Evolutionary conservation across 805 yeast species (phyloP), one percentile per base, ranked within the genome.

Genomic region (Pichia cabralensis): DNA sequence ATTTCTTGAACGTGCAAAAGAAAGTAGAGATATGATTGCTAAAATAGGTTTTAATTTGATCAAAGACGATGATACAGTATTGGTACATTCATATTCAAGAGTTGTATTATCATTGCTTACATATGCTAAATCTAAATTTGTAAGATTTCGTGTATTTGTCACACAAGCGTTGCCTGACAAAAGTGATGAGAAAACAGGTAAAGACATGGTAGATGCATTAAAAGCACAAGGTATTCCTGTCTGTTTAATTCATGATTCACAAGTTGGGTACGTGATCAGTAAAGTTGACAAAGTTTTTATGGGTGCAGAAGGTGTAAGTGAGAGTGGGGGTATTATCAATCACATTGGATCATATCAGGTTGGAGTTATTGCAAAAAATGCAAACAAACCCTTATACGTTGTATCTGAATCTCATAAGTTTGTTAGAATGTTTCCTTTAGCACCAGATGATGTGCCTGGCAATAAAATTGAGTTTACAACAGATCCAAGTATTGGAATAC

Each of bases 221-320:
- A 68, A 80, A 47, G 69, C 68, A 31, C 67, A 71, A 14, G 89
- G 83, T 12, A 82, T 92, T 10, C 97, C 97, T 1, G 92, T 80
- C 10, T 77, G 84, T 34, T 67, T 86, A 34, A 82, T 92, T 32
- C 88, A 84, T 13, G 99, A 92, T 54, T 76, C 85, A 35, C 94
- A 95, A 7, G 96, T 89, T 11, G 97, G 97, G 0, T 85, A 77
- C 46, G 84, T 86, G 25, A 77, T 92, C 39, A 88, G 85, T 55
- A 81, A 82, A 55, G 86, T 88, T 11, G 94, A 89, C 61, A 89
- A 92, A 58, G 82, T 92, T 5, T 71, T 92, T 44, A 92, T 92
- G 45, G 99, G 99, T 36, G 98, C 98, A 1, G 98, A 92, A 60
- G 99, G 99, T 46, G 99, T 92, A 4, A 95, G 95, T 3, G 99